A percentile compares a stretch with the other conserved stretches of the same genome.
These are phyloP conservation scores for Podospora pseudocomata DNA, from an alignment of 495 filamentous ascomycete species.

Conservation along the genomic window DNA sequence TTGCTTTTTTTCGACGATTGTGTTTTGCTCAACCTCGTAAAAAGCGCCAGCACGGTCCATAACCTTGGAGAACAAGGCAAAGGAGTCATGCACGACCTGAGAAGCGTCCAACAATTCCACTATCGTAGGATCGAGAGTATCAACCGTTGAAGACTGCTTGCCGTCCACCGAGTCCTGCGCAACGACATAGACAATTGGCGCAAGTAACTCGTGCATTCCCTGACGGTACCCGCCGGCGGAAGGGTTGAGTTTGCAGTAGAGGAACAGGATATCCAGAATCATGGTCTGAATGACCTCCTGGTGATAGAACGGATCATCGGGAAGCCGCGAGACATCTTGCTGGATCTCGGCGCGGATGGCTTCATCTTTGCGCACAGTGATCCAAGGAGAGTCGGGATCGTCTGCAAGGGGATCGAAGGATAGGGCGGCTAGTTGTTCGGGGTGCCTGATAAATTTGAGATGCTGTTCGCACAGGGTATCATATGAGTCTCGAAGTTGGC, in stretches of 20 bases:
- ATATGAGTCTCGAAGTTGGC: constrained; percentile 71
- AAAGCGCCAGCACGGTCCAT: constrained; percentile 86
- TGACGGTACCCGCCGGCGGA: constrained; percentile 83
- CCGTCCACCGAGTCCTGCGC: constrained; percentile 70
- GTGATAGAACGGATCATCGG: constrained; percentile 88
- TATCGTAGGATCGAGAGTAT: constrained; percentile 47
- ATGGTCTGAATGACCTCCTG: constrained; percentile 72
- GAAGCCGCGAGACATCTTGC: constrained; percentile 94
- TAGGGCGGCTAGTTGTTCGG: constrained; percentile 67
- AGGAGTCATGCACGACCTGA: constrained; percentile 87
- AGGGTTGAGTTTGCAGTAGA: constrained; percentile 91
- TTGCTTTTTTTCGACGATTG: constrained; percentile 82
- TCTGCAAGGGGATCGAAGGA: constrained; percentile 80
- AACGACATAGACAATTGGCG: constrained; percentile 85
- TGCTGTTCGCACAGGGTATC: constrained; percentile 66
- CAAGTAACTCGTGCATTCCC: constrained; percentile 95
- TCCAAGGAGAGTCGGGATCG: constrained; percentile 86
- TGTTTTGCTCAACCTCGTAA: constrained; percentile 69
- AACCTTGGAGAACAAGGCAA: constrained; percentile 74
- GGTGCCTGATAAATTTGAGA: constrained; percentile 74
- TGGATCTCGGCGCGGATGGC: constrained; percentile 79
- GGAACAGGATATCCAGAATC: constrained; percentile 83
- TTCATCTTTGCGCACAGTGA: constrained; percentile 77
- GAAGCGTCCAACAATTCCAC: constrained; percentile 61
- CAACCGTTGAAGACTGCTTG: constrained; percentile 21